A percentile compares a stretch with the other conserved stretches of the same genome.
Conservation (phyloP, 306 rosid species). For the Inga oerstediana region DNA sequence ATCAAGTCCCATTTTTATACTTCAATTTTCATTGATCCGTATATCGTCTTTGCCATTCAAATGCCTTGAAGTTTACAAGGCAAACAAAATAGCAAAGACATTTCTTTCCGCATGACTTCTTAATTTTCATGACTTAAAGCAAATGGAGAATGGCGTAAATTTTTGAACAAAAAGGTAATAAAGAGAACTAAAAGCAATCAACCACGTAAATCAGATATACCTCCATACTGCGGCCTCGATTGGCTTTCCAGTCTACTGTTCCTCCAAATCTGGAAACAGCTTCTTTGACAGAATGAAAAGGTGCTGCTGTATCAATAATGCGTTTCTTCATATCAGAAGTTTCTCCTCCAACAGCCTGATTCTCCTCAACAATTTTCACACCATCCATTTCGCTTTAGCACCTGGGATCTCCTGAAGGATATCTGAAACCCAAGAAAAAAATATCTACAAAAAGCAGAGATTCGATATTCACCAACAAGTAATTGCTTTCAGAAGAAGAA, state of each 20-base stretch:
- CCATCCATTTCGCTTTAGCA: conserved; percentile 4
- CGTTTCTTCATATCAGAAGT: conserved; percentile 38
- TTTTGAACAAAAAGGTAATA: background rate
- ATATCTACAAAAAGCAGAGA: background rate
- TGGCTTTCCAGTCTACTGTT: conserved; percentile 69
- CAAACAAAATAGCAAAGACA: background rate
- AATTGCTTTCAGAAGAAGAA: background rate
- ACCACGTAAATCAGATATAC: background rate
- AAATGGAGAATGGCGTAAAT: background rate
- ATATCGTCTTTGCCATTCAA: background rate
- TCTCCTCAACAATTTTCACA: conserved; percentile 1
- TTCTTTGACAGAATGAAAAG: conserved; percentile 53
- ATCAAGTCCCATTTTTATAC: background rate
- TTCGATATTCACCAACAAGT: background rate
- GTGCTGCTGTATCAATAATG: conserved; percentile 60
- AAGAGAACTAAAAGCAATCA: background rate
- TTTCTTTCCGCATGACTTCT: background rate
- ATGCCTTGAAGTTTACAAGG: background rate
- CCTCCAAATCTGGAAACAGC: conserved; percentile 62
- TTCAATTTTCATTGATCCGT: background rate
- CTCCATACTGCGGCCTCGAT: background rate
- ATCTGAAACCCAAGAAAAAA: background rate
- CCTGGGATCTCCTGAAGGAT: background rate
- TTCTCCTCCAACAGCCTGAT: background rate
- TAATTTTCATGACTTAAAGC: background rate